Evolutionary conservation across 805 yeast species (phyloP), one percentile per base, ranked within the genome.

Genomic region (Wickerhamiella hasegawae): DNA sequence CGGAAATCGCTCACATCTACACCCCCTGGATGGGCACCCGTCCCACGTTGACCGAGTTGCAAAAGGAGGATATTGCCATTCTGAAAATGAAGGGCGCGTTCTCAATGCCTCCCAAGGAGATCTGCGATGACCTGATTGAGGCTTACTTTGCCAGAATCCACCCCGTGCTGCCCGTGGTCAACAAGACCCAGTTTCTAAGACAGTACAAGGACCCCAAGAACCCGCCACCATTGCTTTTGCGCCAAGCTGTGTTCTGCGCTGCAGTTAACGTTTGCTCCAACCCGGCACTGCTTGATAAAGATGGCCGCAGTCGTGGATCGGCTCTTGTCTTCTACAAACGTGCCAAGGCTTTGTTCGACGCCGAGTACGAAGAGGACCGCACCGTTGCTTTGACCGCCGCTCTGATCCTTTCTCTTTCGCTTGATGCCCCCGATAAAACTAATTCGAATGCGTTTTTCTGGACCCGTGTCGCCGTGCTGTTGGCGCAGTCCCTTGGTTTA

Each of bases 401-500:
- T 26, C 53, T 72, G 17, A 54, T 79, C 20, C 63, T 80, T 40
- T 76, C 79, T 0, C 66, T 74, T 46, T 75, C 72, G 54, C 73
- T 83, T 74, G 85, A 75, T 43, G 75, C 80, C 2, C 78, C 79
- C 8, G 76, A 76, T 43, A 74, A 71, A 44, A 73, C 73, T 25
- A 65, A 78, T 20, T 69, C 74, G 35, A 76, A 74, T 50, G 68
- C 73, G 2, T 71, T 68, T 47, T 74, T 73, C 52, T 74, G 83
- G 82, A 66, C 76, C 9, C 63, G 81, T 33, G 67, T 73, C 9
- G 85, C 83, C 1, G 61, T 77, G 23, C 67, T 74, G 9, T 59
- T 74, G 33, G 85, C 85, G 2, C 84, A 77, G 49, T 78, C 80
- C 10, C 66, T 72, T 47, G 93, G 93, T 1, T 60, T 81, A 44